phyloP scores from a whole-genome alignment of 2,329 filamentous ascomycete species.

The Decorospora gaudefroyi region DNA sequence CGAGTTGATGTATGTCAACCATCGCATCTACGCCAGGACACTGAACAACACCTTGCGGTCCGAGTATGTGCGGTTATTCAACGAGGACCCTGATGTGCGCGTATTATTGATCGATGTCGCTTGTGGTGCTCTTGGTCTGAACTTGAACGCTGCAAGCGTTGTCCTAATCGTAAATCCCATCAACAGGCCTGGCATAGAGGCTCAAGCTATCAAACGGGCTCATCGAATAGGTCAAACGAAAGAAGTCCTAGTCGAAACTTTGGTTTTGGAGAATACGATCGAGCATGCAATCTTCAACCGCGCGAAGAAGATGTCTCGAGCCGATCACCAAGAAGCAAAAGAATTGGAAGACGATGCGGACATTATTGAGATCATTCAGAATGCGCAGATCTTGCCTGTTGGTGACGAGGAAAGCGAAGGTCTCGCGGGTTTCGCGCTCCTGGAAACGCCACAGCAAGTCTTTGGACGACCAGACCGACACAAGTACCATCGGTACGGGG shows the following conservation, averaged over 20 bases:
- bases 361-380: constrained; percentile 63
- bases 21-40: constrained; percentile 68
- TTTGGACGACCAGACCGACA: constrained; percentile 49
- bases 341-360: constrained; percentile 62
- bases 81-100: constrained; percentile 67
- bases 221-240: constrained; percentile 83
- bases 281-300: constrained; percentile 83
- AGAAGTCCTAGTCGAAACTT: constrained; percentile 80
- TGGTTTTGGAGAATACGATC: constrained; percentile 77
- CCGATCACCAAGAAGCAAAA: constrained; percentile 60
- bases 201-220: constrained; percentile 88
- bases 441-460: constrained; percentile 51
- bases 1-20: constrained; percentile 68
- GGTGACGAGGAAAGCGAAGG: constrained; percentile 40
- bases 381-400: constrained; percentile 56
- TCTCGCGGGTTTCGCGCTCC: constrained; percentile 47
- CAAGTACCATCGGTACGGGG: constrained; percentile 36
- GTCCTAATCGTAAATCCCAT: constrained; percentile 91
- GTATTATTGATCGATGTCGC: constrained; percentile 91
- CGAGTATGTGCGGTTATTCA: constrained; percentile 79
- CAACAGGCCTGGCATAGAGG: constrained; percentile 80
- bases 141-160: constrained; percentile 79
- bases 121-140: constrained; percentile 84
- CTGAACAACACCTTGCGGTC: constrained; percentile 66
- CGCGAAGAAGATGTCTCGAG: constrained; percentile 72